Conservation (phyloP, 2,329 filamentous ascomycete species). For the Clonostachys chloroleuca region DNA sequence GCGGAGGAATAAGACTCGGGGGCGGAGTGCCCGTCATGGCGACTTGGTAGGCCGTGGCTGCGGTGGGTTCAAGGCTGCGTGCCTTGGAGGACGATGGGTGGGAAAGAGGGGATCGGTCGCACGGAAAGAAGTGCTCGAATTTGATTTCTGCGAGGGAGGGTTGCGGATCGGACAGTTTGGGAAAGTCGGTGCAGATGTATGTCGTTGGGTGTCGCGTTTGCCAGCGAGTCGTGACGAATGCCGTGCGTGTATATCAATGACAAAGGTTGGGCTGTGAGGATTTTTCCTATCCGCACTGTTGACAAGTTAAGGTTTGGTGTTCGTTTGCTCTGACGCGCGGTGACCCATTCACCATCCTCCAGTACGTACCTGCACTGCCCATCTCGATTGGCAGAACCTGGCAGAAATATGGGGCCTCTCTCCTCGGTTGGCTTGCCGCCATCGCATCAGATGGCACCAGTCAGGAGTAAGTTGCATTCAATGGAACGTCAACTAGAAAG, state of each 20-base stretch:
- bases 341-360: conserved; percentile 16
- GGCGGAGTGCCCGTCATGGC: conserved; percentile 43
- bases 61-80: conserved; percentile 1
- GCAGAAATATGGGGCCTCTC: no score
- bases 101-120: conserved; percentile 1
- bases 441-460: no score
- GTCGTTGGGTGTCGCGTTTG: not conserved
- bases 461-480: no score
- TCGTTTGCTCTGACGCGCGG: conserved; percentile 25
- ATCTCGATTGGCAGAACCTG: no score
- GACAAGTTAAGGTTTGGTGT: conserved; percentile 31
- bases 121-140: not conserved
- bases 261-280: conserved; percentile 28
- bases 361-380: no score
- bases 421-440: no score
- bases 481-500: no score
- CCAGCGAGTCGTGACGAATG: not conserved
- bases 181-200: not conserved
- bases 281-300: conserved; percentile 38
- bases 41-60: conserved; percentile 24
- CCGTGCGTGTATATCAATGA: not conserved
- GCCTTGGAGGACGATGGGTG: conserved; percentile 13
- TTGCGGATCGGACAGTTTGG: not conserved
- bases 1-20: conserved; percentile 46
- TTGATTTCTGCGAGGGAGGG: not conserved